Evolutionary conservation across 129 eudicot species (phyloP), one percentile per base, ranked within the genome.

Genomic region (Kitagawia praeruptora): DNA sequence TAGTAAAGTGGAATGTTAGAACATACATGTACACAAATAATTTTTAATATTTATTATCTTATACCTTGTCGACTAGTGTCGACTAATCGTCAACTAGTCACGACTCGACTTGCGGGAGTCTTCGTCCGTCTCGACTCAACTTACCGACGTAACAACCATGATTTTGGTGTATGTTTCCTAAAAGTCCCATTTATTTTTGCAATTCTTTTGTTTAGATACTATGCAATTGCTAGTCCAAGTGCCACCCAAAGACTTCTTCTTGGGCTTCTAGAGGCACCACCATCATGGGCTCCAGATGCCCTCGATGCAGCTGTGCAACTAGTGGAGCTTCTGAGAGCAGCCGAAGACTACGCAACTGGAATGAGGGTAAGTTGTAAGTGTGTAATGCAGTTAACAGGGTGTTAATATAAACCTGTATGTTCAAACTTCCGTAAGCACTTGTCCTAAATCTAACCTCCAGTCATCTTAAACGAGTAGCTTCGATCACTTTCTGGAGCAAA

Each of bases 281-380:
- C 98, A 41, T 91, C 97, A 74, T 94, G 98, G 98, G 98, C 98
- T 73, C 98, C 98, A 12, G 98, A 94, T 88, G 98, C 98, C 80
- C 97, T 94, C 82, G 98, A 94, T 87, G 98, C 98, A 84, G 96
- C 98, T 85, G 98, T 94, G 70, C 98, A 94, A 85, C 89, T 94
- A 31, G 98, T 94, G 73, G 98, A 94, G 84, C 96, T 94, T 47
- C 97, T 94, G 41, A 85, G 98, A 75, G 98, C 98, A n/a, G 98
- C 98, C 34, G 98, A 94, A 86, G 98, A 94, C 80, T 94, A 94
- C 75, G 97, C 98, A 81, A 76, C 98, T 45, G 97, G 98, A 80
- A 89, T 91, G 93, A 88, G 98, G 87, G 98, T 94, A 87, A 77
- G 86, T 85, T 75, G 58, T 42, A 74, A 74, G 19, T 27, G 19